phyloP scores from a whole-genome alignment of 140 eudicot species.

The Stevia rebaudiana region DNA sequence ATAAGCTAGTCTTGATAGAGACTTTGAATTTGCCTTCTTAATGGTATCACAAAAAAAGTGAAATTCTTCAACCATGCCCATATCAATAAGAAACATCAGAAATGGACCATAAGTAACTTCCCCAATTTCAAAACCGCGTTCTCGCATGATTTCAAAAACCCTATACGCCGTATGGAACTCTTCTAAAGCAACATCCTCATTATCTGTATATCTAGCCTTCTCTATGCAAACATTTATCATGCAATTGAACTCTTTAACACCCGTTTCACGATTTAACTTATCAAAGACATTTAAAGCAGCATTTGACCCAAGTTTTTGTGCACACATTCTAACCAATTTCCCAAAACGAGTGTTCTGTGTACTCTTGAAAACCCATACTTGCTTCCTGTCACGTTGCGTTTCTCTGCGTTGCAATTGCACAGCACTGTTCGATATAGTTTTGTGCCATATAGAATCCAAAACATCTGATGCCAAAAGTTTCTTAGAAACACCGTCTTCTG shows the following conservation, averaged over 20 bases:
- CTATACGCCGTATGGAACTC: constrained; percentile 56
- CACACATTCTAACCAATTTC: constrained; percentile 43
- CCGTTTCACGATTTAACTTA: constrained; percentile 57
- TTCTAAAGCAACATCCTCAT: constrained; percentile 50
- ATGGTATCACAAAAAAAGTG: constrained; percentile 44
- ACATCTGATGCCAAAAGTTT: neutral
- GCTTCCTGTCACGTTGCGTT: constrained; percentile 53
- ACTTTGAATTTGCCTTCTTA: constrained; percentile 51
- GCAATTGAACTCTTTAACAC: constrained; percentile 57
- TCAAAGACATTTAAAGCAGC: constrained; percentile 45
- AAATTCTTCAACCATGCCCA: constrained; percentile 65
- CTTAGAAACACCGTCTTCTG: constrained; percentile 4
- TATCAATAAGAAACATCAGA: constrained; percentile 57
- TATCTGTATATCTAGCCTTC: constrained; percentile 55
- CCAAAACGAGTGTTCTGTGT: constrained; percentile 35
- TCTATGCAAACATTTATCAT: constrained; percentile 50
- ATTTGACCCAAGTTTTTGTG: constrained; percentile 49
- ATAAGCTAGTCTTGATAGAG: constrained; percentile 59
- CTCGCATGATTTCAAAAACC: constrained; percentile 48
- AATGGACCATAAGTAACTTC: constrained; percentile 76
- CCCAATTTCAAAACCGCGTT: constrained; percentile 56
- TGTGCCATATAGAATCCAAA: constrained; percentile 40
- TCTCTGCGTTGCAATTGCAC: constrained; percentile 49
- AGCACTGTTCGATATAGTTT: constrained; percentile 12
- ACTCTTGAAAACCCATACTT: constrained; percentile 54